Conservation (phyloP, 2,329 filamentous ascomycete genomes). For the Bipolaris cookei region DNA sequence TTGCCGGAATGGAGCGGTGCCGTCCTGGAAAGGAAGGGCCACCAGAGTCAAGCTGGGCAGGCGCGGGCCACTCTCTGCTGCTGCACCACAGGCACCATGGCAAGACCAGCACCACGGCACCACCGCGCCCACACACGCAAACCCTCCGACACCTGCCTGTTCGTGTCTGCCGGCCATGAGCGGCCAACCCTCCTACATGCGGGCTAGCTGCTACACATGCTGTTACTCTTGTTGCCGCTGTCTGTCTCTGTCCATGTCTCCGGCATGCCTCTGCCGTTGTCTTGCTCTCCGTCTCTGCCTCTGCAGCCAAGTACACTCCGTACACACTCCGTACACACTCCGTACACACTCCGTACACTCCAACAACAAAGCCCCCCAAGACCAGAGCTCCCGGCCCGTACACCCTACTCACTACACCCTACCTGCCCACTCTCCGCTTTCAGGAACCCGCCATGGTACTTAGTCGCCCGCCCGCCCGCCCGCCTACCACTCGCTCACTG, state of each 20-base stretch:
- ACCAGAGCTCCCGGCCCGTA: too few species aligned
- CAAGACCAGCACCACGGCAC: background rate
- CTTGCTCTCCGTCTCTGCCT: too few species aligned
- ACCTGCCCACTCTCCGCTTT: slow-evolving; percentile 6
- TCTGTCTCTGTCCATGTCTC: too few species aligned
- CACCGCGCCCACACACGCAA: slow-evolving; percentile 2
- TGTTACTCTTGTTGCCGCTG: too few species aligned
- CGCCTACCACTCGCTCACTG: too few species aligned
- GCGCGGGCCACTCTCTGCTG: slow-evolving; percentile 24
- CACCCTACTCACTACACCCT: background rate
- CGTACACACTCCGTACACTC: background rate
- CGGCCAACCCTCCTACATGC: too few species aligned
- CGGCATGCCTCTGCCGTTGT: too few species aligned
- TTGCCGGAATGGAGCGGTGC: slow-evolving; percentile 19
- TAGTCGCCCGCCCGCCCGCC: background rate
- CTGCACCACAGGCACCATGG: slow-evolving; percentile 16
- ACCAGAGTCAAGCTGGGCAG: slow-evolving; percentile 22
- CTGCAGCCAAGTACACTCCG: too few species aligned
- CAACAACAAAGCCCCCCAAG: too few species aligned
- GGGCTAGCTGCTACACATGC: too few species aligned
- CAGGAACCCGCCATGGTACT: background rate
- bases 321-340: too few species aligned
- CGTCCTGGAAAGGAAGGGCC: slow-evolving; percentile 26
- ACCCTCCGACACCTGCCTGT: slow-evolving; percentile 22
- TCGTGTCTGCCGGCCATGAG: slow-evolving; percentile 1